Percentiles rank a stretch among this genome's conserved stretches.
These are phyloP conservation scores for Podospora conica DNA, from an alignment of 495 filamentous ascomycete species.

Conservation along the genomic window DNA sequence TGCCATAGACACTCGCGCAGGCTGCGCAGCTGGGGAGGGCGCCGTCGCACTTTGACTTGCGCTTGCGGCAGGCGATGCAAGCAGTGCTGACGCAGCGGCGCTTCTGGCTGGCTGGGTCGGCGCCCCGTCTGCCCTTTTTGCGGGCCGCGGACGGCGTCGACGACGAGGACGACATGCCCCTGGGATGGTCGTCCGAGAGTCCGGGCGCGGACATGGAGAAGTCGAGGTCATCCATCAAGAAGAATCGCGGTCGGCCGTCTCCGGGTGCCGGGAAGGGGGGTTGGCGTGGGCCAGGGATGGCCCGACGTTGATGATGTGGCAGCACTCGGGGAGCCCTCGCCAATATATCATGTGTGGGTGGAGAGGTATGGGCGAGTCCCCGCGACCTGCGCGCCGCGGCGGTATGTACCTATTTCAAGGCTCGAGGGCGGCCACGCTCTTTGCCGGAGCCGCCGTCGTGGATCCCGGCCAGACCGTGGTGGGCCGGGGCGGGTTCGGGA, in stretches of 20 bases:
- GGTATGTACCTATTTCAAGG: neutral
- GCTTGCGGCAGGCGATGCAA: slow-evolving; percentile 83
- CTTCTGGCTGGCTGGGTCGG: slow-evolving; percentile 54
- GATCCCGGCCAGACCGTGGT: neutral
- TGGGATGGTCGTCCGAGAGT: neutral
- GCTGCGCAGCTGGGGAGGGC: slow-evolving; percentile 88
- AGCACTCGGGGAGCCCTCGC: neutral
- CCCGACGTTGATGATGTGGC: neutral
- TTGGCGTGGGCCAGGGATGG: neutral
- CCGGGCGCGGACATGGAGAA: neutral
- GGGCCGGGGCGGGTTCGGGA: neutral
- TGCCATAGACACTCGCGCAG: slow-evolving; percentile 92
- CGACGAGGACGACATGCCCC: neutral
- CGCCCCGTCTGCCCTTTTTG: slow-evolving; percentile 47
- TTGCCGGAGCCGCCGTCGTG: neutral
- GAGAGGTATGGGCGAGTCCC: neutral
- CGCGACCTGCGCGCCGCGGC: neutral
- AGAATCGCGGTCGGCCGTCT: neutral
- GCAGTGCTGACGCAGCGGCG: slow-evolving; percentile 89
- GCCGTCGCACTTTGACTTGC: slow-evolving; percentile 95
- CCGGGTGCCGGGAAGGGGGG: neutral
- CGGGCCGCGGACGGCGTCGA: slow-evolving; percentile 24
- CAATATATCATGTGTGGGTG: neutral
- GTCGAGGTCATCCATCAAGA: slow-evolving; percentile 5
- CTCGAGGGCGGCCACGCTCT: neutral